A percentile compares a stretch with the other conserved stretches of the same genome.
These are phyloP conservation scores for Penicillium sp. DNA, from an alignment of 2,329 filamentous ascomycete genomes.

Conservation along the genomic window DNA sequence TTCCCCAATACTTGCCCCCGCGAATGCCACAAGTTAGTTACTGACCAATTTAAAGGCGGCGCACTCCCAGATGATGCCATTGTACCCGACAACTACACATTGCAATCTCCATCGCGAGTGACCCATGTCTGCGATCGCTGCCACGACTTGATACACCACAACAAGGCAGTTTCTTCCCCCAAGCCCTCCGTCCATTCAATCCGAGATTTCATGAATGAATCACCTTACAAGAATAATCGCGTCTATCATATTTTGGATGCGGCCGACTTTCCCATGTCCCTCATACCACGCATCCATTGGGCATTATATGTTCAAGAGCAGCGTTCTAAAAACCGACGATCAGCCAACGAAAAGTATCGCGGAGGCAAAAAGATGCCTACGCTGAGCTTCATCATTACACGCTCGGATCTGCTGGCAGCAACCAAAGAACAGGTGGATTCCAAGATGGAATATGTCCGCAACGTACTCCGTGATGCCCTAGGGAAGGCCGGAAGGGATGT, in stretches of 20 bases:
- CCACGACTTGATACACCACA: constrained; percentile 79
- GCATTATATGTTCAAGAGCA: constrained; percentile 74
- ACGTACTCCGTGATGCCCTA: constrained; percentile 77
- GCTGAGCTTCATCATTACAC: constrained; percentile 88
- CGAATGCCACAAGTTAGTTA: not conserved
- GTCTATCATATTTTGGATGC: constrained; percentile 96
- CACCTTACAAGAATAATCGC: constrained; percentile 88
- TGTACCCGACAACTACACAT: constrained; percentile 28
- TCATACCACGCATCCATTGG: constrained; percentile 76
- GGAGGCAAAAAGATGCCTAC: constrained; percentile 75
- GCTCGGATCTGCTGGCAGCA: constrained; percentile 83
- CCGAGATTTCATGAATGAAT: constrained; percentile 82
- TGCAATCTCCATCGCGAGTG: constrained; percentile 27
- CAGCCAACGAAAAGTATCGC: constrained; percentile 69
- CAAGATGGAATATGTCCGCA: constrained; percentile 82
- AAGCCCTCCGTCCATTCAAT: constrained; percentile 84
- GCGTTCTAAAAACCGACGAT: constrained; percentile 79
- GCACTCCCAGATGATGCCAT: constrained; percentile 32
- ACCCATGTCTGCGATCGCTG: constrained; percentile 78
- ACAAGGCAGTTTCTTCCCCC: constrained; percentile 71
- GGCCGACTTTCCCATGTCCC: constrained; percentile 93
- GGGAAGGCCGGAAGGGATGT: constrained; percentile 70
- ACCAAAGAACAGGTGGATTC: constrained; percentile 81
- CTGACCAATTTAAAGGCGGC: constrained; percentile 23
- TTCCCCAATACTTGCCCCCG: not conserved